Base-by-base conservation (phyloP, 1,284 basidiomycete species). In the Tetrapyrgos nigripes region DNA sequence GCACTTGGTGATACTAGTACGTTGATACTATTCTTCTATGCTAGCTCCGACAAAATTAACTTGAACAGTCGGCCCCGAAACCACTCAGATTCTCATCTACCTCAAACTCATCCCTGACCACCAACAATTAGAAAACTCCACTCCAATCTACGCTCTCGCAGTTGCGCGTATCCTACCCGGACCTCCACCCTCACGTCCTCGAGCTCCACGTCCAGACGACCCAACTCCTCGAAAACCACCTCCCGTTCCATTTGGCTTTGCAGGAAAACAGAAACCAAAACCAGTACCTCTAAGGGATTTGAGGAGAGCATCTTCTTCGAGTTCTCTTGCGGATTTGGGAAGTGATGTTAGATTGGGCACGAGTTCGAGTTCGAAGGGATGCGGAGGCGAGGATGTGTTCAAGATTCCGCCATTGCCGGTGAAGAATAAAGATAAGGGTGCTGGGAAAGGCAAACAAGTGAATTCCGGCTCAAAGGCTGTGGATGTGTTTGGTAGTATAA, bases 171-270 rank as follows among this genome's bases (percentile, higher is more conserved):
- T 91, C 58, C 75, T 79, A 8, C 73, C 80, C 24, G 76, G 73
- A 0, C 78, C 76, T 9, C 77, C 79, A 14, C 69, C 71, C 61
- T 19, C 71, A 61, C 53, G 61, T 54, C 50, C 60, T 24, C 81
- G 85, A 19, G 68, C 79, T 1, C 89, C 90, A 2, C 79, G 91
- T 28, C 90, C 91, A 0, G 90, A 92, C 62, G 91, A 92, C 61
- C 90, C 88, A 0, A 90, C 85, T 1, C 90, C 89, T 8, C 87
- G 91, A 19, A 78, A 81, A 43, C 87, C 88, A 0, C 86, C 87
- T 3, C 60, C 66, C 17, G 64, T 69, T 60, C 64, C 68, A 56
- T 69, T 76, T n/a, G 66, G 66, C 35, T 62, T 58, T 53, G 62
- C 62, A 29, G 58, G 63, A 28, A 76, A 75, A 54, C 67, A 72